Evolutionary conservation across 495 filamentous ascomycete genomes (phyloP).

Genomic region (Penicillium tannophilum): DNA sequence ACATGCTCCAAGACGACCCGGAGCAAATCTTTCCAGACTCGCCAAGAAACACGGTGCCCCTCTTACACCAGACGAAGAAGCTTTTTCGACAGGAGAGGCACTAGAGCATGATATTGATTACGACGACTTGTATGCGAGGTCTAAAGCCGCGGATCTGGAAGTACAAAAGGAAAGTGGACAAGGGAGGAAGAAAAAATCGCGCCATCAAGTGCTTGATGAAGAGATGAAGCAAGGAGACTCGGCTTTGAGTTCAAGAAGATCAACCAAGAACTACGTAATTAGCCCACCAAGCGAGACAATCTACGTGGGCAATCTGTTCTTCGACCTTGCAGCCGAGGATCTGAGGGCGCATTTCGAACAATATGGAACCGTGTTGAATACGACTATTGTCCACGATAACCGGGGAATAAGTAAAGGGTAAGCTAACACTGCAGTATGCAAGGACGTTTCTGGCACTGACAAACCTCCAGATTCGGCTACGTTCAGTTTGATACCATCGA

Average conservation of each 20-base stretch:
- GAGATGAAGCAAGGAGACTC: neutral
- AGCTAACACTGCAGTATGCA: conserved; percentile 52
- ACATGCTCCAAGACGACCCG: neutral
- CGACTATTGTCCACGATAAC: conserved; percentile 64
- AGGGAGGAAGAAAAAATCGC: neutral
- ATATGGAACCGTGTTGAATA: conserved; percentile 60
- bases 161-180: neutral
- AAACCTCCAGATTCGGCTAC: conserved; percentile 69
- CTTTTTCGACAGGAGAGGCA: neutral
- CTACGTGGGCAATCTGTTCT: conserved; percentile 87
- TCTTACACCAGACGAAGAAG: neutral
- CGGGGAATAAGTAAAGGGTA: conserved; percentile 89
- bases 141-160: conserved; percentile 1
- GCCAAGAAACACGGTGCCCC: neutral
- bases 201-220: neutral
- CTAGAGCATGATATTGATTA: conserved; percentile 1
- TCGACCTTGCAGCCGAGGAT: conserved; percentile 75
- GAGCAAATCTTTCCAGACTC: neutral
- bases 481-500: conserved; percentile 63
- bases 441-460: conserved; percentile 32
- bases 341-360: conserved; percentile 65
- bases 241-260: neutral
- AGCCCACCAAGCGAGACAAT: conserved; percentile 41
- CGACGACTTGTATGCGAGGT: conserved; percentile 3
- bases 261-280: conserved; percentile 1